These are phyloP conservation scores for Steccherinum ochraceum DNA, from an alignment of 768 basidiomycete species.

Conservation along the genomic window DNA sequence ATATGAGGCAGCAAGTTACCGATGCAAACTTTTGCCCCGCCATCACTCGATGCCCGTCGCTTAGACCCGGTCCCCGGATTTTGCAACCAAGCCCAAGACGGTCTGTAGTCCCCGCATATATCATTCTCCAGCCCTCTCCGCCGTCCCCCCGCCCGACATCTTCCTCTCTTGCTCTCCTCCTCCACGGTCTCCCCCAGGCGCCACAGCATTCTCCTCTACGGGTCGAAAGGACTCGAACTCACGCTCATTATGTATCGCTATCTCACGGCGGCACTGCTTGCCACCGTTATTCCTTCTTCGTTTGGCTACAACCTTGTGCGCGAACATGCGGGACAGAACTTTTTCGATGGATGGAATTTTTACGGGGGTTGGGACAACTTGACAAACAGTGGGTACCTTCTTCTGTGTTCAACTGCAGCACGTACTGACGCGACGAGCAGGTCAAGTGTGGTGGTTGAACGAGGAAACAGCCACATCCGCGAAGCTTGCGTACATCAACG, in stretches of 20 bases:
- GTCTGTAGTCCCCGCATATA: neutral
- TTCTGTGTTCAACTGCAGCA: neutral
- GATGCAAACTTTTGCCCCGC: neutral
- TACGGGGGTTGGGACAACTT: conserved; percentile 35
- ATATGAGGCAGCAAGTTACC: too few relatives aligned
- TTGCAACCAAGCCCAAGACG: too few relatives aligned
- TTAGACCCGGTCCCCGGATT: too few relatives aligned
- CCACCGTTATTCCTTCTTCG: neutral
- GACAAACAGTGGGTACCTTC: conserved; percentile 26
- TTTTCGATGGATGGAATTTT: conserved; percentile 41
- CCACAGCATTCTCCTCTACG: neutral
- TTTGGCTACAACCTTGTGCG: conserved; percentile 28
- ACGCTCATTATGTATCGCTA: neutral
- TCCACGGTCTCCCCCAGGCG: neutral
- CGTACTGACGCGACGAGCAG: conserved; percentile 24
- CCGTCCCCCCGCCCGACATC: neutral
- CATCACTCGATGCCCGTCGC: neutral
- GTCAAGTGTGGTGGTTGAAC: conserved; percentile 58
- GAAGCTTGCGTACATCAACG: conserved; percentile 53
- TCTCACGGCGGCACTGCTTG: neutral
- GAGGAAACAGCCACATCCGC: conserved; percentile 38
- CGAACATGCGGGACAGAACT: conserved; percentile 32
- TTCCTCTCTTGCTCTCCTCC: neutral
- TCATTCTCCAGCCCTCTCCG: too few relatives aligned
- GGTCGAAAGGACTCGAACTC: neutral